These are phyloP conservation scores for Globisporangium alternatum DNA, from an alignment of 352 stramenopile genomes.

Conservation along the genomic window DNA sequence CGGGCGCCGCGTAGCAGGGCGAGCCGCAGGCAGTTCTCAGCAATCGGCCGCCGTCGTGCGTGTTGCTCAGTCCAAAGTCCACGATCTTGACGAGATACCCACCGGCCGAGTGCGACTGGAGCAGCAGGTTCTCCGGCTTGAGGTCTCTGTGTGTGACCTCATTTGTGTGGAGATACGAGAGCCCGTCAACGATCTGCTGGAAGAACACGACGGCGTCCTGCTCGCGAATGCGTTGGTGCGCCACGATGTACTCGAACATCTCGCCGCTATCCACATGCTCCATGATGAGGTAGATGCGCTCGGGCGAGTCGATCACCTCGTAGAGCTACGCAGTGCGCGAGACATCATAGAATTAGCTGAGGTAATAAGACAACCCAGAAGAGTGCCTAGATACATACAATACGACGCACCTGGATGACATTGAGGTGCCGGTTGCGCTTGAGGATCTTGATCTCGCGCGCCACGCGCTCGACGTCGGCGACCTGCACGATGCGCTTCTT, in stretches of 20 bases:
- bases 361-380: slow-evolving; percentile 31
- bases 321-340: slow-evolving; percentile 58
- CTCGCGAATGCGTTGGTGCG: slow-evolving; percentile 83
- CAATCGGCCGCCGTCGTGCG: slow-evolving; percentile 70
- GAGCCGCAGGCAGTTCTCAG: slow-evolving; percentile 90
- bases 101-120: slow-evolving; percentile 54
- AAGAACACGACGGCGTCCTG: slow-evolving; percentile 80
- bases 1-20: slow-evolving; percentile 90
- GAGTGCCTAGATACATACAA: neutral
- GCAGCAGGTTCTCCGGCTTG: slow-evolving; percentile 91
- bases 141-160: slow-evolving; percentile 89
- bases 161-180: slow-evolving; percentile 89
- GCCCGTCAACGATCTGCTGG: slow-evolving; percentile 88
- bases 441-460: slow-evolving; percentile 93
- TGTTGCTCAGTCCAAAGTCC: slow-evolving; percentile 93
- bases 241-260: slow-evolving; percentile 95
- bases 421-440: slow-evolving; percentile 89
- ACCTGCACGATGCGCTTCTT: slow-evolving; percentile 89
- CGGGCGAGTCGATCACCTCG: slow-evolving; percentile 85
- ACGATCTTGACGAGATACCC: slow-evolving; percentile 83
- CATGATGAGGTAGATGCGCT: slow-evolving; percentile 92
- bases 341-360: slow-evolving; percentile 56
- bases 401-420: slow-evolving; percentile 71
- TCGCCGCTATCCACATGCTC: slow-evolving; percentile 90
- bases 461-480: slow-evolving; percentile 88